phyloP scores from a whole-genome alignment of 352 stramenopile genomes.

The Thalassiosira exigua region DNA sequence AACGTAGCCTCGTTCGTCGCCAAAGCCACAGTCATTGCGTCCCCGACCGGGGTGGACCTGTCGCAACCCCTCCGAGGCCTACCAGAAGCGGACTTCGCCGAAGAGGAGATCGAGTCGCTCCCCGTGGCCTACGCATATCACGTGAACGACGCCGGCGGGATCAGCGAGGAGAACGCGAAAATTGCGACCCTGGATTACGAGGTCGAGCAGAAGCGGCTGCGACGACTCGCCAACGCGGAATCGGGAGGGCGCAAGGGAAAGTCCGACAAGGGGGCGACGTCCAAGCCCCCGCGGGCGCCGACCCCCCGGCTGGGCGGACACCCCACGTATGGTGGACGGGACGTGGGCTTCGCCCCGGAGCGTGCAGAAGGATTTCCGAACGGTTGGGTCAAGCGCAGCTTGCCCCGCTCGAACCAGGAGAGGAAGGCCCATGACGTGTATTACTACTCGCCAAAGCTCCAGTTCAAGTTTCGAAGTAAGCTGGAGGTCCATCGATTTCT shows the following conservation, averaged over 20 bases:
- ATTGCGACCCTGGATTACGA: conserved; percentile 54
- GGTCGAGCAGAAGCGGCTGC: conserved; percentile 27
- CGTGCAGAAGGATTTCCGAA: conserved; percentile 33
- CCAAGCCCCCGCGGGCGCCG: background rate
- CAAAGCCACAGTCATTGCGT: too few relatives aligned
- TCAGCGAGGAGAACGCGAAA: conserved; percentile 47
- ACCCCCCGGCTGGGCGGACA: background rate
- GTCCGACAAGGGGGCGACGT: too few relatives aligned
- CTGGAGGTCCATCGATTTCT: conserved; percentile 35
- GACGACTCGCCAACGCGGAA: background rate
- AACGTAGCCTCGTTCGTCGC: too few relatives aligned
- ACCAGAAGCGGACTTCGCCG: conserved; percentile 10
- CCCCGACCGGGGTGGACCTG: background rate
- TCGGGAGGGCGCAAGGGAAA: background rate
- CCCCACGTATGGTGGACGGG: conserved; percentile 1
- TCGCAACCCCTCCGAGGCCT: conserved; percentile 14
- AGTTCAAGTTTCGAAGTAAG: conserved; percentile 47
- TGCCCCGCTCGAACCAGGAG: conserved; percentile 1
- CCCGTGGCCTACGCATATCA: conserved; percentile 36
- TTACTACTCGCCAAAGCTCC: conserved; percentile 36
- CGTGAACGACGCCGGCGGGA: conserved; percentile 23
- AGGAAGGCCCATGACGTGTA: conserved; percentile 24
- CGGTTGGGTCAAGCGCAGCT: conserved; percentile 29
- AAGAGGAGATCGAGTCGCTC: conserved; percentile 36
- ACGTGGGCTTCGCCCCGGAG: conserved; percentile 3